Percentiles rank a stretch among this genome's conserved stretches.
Conservation (phyloP, 805 yeast genomes). For the Cyberlindnera mrakii region DNA sequence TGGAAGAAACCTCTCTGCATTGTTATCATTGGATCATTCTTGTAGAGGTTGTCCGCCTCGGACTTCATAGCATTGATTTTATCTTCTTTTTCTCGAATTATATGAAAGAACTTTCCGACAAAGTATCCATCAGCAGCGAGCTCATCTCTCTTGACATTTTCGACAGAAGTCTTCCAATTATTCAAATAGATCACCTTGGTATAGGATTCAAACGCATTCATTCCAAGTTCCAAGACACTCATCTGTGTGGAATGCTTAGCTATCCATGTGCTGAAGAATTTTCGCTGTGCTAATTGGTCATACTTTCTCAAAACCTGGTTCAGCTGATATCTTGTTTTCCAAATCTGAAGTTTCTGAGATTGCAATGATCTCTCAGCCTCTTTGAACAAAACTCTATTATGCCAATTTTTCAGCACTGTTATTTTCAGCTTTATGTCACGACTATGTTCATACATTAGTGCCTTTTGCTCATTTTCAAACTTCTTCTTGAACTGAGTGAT, state of each 20-base stretch:
- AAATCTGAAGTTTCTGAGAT: slow-evolving; percentile 1
- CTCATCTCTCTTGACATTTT: neutral
- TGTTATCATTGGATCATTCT: neutral
- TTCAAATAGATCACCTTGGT: slow-evolving; percentile 16
- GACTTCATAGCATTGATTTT: neutral
- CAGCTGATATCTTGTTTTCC: slow-evolving; percentile 9
- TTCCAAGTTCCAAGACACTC: slow-evolving; percentile 8
- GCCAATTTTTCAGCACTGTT: slow-evolving; percentile 9
- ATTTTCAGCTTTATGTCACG: neutral
- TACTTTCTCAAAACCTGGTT: neutral
- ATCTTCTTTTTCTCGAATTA: slow-evolving; percentile 1
- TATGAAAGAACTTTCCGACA: slow-evolving; percentile 5
- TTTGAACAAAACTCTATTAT: slow-evolving; percentile 1
- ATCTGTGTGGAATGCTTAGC: slow-evolving; percentile 2
- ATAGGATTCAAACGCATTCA: slow-evolving; percentile 11
- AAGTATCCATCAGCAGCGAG: slow-evolving; percentile 4
- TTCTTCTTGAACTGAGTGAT: slow-evolving; percentile 13
- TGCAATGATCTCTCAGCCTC: neutral
- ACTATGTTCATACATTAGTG: neutral
- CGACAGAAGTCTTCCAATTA: slow-evolving; percentile 11
- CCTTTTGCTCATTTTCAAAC: slow-evolving; percentile 5
- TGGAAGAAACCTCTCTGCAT: neutral
- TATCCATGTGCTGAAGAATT: slow-evolving; percentile 8
- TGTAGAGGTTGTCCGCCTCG: slow-evolving; percentile 2
- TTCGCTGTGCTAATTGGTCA: neutral